phyloP scores from a whole-genome alignment of 2,329 filamentous ascomycete species.

The Stylonectria norvegica region DNA sequence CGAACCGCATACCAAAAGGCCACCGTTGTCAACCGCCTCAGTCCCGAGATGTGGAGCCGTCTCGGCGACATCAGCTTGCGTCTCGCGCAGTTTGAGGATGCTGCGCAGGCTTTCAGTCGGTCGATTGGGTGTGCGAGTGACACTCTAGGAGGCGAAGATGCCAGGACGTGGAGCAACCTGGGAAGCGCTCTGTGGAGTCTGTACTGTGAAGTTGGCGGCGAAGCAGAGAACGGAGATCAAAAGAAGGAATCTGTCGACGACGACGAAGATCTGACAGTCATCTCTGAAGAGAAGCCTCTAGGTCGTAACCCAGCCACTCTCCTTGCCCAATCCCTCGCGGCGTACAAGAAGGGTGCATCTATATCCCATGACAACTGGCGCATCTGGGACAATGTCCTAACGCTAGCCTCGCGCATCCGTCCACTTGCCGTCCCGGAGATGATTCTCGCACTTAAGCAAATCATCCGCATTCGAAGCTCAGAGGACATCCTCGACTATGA shows the following conservation, averaged over 20 bases:
- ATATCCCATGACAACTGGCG: slow-evolving; percentile 83
- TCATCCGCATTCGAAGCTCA: slow-evolving; percentile 73
- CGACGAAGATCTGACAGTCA: slow-evolving; percentile 30
- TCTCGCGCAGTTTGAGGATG: slow-evolving; percentile 70
- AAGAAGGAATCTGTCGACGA: slow-evolving; percentile 6
- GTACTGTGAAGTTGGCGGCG: slow-evolving; percentile 52
- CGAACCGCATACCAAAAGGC: slow-evolving; percentile 75
- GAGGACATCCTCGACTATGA: slow-evolving; percentile 76
- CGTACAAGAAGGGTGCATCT: slow-evolving; percentile 81
- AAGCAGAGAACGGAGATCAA: slow-evolving; percentile 30
- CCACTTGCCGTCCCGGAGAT: slow-evolving; percentile 76
- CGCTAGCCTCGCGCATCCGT: slow-evolving; percentile 72
- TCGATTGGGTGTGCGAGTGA: slow-evolving; percentile 64
- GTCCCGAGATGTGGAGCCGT: slow-evolving; percentile 82
- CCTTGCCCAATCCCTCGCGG: slow-evolving; percentile 71
- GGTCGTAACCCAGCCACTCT: slow-evolving; percentile 55
- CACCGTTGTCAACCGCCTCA: slow-evolving; percentile 74
- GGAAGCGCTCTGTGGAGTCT: slow-evolving; percentile 76
- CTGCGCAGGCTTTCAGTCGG: slow-evolving; percentile 77
- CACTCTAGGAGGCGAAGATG: slow-evolving; percentile 76
- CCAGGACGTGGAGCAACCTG: slow-evolving; percentile 91
- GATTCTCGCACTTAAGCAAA: slow-evolving; percentile 67
- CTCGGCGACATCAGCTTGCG: slow-evolving; percentile 85
- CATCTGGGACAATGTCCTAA: slow-evolving; percentile 96
- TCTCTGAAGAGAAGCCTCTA: slow-evolving; percentile 24